Evolutionary conservation across 768 basidiomycete genomes (phyloP).

Genomic region (Podaxis sp.): DNA sequence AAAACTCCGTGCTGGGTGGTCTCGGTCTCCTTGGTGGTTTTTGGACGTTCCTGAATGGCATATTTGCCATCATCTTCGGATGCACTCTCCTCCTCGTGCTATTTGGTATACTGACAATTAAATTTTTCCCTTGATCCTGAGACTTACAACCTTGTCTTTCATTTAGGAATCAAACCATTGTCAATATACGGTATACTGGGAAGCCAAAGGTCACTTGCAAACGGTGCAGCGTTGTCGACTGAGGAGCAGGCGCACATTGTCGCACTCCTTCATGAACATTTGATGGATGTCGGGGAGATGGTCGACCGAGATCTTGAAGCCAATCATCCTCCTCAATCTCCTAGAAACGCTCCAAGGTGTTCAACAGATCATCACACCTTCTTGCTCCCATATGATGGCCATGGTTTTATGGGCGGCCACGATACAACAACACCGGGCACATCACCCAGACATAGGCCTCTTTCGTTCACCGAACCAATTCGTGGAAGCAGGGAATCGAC

Average conservation of each 20-base stretch:
- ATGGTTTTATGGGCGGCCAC: no score
- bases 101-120: constrained; percentile 1
- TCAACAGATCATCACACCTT: no score
- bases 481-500: no score
- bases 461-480: no score
- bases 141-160: no score
- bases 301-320: background rate
- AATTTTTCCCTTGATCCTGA: no score
- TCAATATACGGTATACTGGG: background rate
- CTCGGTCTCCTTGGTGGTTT: constrained; percentile 14
- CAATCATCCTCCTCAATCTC: no score
- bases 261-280: background rate
- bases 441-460: no score
- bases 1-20: constrained; percentile 11
- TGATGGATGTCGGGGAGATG: background rate
- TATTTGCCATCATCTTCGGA: constrained; percentile 15
- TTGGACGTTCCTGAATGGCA: constrained; percentile 13
- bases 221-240: background rate
- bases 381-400: no score
- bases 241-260: background rate
- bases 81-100: constrained; percentile 1
- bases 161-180: constrained; percentile 7
- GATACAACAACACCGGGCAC: no score
- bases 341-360: no score
- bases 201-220: background rate